Percentiles rank a stretch among this genome's conserved stretches.
Conservation (phyloP, 2,329 filamentous ascomycete species). For the Hymenoscyphus scutula region DNA sequence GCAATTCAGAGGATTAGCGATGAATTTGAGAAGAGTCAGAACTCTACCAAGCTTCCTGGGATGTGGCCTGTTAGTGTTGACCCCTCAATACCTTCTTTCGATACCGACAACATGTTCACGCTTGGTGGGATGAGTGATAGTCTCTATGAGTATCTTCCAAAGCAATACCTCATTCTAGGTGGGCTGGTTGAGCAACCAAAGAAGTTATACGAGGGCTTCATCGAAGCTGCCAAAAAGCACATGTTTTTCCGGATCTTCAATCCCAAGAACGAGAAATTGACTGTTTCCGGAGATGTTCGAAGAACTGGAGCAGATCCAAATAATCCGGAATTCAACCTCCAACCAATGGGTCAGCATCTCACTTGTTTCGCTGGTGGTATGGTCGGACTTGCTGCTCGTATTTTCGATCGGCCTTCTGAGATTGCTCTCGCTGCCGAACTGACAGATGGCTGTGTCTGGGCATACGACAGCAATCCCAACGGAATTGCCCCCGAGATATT, state of each 20-base stretch:
- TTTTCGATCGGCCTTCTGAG: conserved; percentile 55
- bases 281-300: conserved; percentile 49
- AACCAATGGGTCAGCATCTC: conserved; percentile 56
- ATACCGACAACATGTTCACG: conserved; percentile 52
- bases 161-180: conserved; percentile 66
- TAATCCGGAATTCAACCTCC: conserved; percentile 42
- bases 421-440: conserved; percentile 56
- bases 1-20: conserved; percentile 57
- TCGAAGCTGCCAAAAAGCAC: conserved; percentile 45
- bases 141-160: conserved; percentile 62
- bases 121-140: conserved; percentile 57
- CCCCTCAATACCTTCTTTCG: conserved; percentile 54
- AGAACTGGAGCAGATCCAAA: conserved; percentile 39
- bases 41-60: conserved; percentile 55
- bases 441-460: conserved; percentile 62
- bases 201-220: conserved; percentile 46
- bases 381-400: conserved; percentile 63
- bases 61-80: conserved; percentile 60
- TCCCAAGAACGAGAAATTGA: conserved; percentile 38
- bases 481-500: conserved; percentile 61
- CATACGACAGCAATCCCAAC: conserved; percentile 54
- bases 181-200: conserved; percentile 53
- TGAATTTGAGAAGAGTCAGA: conserved; percentile 53
- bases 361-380: conserved; percentile 71
- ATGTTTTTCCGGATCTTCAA: conserved; percentile 46